phyloP scores from a whole-genome alignment of 495 filamentous ascomycete species.

The Bacidia rubella region DNA sequence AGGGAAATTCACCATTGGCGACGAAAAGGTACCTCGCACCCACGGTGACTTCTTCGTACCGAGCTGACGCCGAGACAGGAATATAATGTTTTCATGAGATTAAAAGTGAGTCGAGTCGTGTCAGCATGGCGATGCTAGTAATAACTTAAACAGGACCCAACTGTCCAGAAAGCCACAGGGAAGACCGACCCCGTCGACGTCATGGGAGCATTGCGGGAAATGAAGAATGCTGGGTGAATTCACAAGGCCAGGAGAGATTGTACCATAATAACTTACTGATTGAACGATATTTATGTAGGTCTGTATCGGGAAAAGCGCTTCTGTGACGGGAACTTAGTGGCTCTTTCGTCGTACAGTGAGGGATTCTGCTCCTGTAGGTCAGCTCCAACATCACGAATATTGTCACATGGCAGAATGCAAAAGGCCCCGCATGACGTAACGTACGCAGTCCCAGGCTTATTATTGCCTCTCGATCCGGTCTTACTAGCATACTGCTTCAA shows the following conservation, averaged over 20 bases:
- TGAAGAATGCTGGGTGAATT: conserved; percentile 69
- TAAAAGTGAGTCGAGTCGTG: conserved; percentile 46
- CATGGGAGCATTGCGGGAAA: conserved; percentile 72
- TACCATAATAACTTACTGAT: too few relatives aligned
- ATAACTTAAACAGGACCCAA: conserved; percentile 48
- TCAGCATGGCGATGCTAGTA: not conserved
- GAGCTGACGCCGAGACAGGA: too few relatives aligned
- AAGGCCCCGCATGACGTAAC: conserved; percentile 14
- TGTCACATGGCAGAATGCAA: too few relatives aligned
- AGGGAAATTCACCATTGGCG: conserved; percentile 91
- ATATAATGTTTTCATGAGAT: conserved; percentile 95
- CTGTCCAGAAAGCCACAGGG: conserved; percentile 71
- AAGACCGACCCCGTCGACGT: conserved; percentile 73
- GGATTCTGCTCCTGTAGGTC: too few relatives aligned
- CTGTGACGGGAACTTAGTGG: not conserved
- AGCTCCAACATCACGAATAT: too few relatives aligned
- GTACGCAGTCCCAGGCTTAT: not conserved
- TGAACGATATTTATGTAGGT: not conserved
- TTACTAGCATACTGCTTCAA: not conserved
- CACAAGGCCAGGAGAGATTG: too few relatives aligned
- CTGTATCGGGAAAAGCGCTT: not conserved
- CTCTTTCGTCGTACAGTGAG: not conserved
- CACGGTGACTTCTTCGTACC: too few relatives aligned
- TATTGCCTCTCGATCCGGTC: not conserved
- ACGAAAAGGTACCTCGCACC: conserved; percentile 83